Base-by-base conservation (phyloP, 768 basidiomycete genomes). In the Mycena latifolia region DNA sequence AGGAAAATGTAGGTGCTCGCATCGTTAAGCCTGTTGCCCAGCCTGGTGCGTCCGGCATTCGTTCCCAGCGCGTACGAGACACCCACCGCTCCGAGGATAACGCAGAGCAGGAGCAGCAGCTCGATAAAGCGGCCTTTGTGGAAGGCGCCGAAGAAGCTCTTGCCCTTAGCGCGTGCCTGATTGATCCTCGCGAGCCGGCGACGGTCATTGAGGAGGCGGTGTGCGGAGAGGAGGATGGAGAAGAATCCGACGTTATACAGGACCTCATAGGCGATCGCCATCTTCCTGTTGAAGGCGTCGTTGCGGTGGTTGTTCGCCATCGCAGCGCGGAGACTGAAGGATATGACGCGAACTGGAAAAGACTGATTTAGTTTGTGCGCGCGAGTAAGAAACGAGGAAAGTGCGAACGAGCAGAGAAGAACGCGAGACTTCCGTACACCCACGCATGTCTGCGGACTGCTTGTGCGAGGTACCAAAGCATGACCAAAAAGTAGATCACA, bases 211-310 rank as follows among this genome's bases (percentile, higher is more conserved):
- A 68, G 55, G 27, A 68, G 62, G 53, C 67, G 67, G 31, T 68
- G 25, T 17, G 62, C 67, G 29, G 67, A 68, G 61, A 68, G 53
- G 53, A 68, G 67, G 57, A 68, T 20, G 41, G 67, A 68, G 58
- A 68, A 68, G 57, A 60, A 68, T 52, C 62, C 62, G 53, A 68
- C 15, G 62, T 68, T 68, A n/a, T 68, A 68, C 3, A 68, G 46
- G 17, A 68, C n/a, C 50, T 48, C 57, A 48, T 68, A 68, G 22
- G 67, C 67, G 28, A 51, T 60, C n/a, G 62, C 66, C 58, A 64
- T 63, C 25, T 33, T 15, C 24, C 67, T 20, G 25, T 61, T 68
- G 25, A 68, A 68, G 27, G 67, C 67, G 20, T 18, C 33, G 46
- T 68, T 68, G 52, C 39, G 67, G 53, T 60, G 58, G 24, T 68